Conservation (phyloP, 2,329 filamentous ascomycete genomes). For the Cladobotryum protrusum region DNA sequence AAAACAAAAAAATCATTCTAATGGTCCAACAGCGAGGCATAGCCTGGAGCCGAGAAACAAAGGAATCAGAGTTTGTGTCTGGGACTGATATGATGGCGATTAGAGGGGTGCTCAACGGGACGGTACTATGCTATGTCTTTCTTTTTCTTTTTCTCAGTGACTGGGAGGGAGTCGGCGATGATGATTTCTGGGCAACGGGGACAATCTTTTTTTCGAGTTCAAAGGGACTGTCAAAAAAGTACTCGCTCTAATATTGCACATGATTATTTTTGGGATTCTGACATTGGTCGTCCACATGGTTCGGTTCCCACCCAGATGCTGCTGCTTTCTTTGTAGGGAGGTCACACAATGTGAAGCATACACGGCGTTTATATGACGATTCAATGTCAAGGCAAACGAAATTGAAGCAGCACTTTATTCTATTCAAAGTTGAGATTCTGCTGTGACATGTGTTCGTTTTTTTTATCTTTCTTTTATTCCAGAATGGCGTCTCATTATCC, state of each 20-base stretch:
- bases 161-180: neutral
- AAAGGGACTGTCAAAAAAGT: neutral
- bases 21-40: no score
- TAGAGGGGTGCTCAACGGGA: neutral
- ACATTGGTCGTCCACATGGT: neutral
- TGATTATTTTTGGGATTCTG: neutral
- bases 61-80: no score
- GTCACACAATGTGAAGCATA: no score
- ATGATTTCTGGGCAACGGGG: neutral
- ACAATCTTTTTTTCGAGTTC: neutral
- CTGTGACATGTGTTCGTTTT: no score
- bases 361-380: no score
- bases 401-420: no score
- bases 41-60: neutral
- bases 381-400: no score
- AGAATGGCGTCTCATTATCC: no score
- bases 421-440: no score
- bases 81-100: neutral
- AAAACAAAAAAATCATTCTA: no score
- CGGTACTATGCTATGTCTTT: neutral
- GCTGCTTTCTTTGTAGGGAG: no score
- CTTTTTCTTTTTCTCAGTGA: neutral
- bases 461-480: no score
- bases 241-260: slow-evolving; percentile 1
- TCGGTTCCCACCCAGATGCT: neutral